Evolutionary conservation across 2,329 filamentous ascomycete genomes (phyloP).

Genomic region (Stagonosporopsis chrysanthemi): DNA sequence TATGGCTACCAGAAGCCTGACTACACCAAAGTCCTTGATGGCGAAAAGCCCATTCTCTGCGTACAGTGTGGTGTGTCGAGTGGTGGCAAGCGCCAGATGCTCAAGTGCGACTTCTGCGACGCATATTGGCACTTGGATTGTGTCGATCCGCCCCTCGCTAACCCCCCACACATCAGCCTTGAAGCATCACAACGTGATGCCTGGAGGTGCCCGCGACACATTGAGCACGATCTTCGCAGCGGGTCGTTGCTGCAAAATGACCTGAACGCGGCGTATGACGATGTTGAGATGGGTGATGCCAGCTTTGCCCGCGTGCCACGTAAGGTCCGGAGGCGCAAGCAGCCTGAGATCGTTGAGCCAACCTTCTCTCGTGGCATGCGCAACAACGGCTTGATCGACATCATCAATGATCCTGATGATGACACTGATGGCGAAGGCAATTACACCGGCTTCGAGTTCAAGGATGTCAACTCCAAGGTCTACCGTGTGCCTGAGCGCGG

Average conservation of each 20-base stretch:
- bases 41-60: conserved; percentile 79
- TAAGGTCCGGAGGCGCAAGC: conserved; percentile 59
- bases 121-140: conserved; percentile 93
- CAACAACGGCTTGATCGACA: conserved; percentile 58
- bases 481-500: conserved; percentile 56
- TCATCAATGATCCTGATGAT: conserved; percentile 54
- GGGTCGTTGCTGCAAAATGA: conserved; percentile 44
- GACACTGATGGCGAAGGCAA: conserved; percentile 53
- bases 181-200: conserved; percentile 67
- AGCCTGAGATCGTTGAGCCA: conserved; percentile 57
- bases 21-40: conserved; percentile 70
- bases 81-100: conserved; percentile 72
- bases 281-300: conserved; percentile 41
- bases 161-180: conserved; percentile 68
- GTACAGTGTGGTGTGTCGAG: conserved; percentile 74
- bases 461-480: conserved; percentile 49
- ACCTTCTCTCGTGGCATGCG: conserved; percentile 66
- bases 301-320: conserved; percentile 44
- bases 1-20: conserved; percentile 52
- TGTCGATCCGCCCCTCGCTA: conserved; percentile 80
- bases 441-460: conserved; percentile 39
- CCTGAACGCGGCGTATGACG: conserved; percentile 38
- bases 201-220: conserved; percentile 90
- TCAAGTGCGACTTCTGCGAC: conserved; percentile 84
- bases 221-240: conserved; percentile 72